Evolutionary conservation across 2,329 filamentous ascomycete species (phyloP).

Genomic region (Fulvia fulva): DNA sequence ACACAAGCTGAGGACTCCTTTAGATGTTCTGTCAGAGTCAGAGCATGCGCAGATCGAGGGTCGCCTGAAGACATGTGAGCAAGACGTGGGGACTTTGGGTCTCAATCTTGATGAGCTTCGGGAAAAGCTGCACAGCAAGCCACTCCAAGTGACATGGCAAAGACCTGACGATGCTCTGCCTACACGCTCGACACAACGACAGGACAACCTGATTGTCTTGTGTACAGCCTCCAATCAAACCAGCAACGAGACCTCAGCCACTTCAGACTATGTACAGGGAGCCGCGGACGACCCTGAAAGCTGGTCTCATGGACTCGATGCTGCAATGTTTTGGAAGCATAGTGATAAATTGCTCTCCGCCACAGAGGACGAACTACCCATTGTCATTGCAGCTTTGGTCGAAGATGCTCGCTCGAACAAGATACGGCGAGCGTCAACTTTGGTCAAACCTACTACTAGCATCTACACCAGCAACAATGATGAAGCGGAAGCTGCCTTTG

Average conservation of each 20-base stretch:
- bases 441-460: slow-evolving; percentile 40
- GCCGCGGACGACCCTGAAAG: slow-evolving; percentile 93
- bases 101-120: slow-evolving; percentile 56
- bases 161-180: slow-evolving; percentile 60
- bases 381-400: slow-evolving; percentile 47
- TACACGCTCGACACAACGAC: slow-evolving; percentile 37
- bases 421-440: slow-evolving; percentile 29
- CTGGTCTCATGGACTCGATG: slow-evolving; percentile 79
- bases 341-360: slow-evolving; percentile 56
- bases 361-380: slow-evolving; percentile 61
- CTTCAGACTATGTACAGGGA: slow-evolving; percentile 83
- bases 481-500: slow-evolving; percentile 37
- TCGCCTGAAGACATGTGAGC: slow-evolving; percentile 55
- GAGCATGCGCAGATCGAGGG: slow-evolving; percentile 75
- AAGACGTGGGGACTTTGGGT: slow-evolving; percentile 54
- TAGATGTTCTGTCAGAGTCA: slow-evolving; percentile 66
- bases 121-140: slow-evolving; percentile 56
- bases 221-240: slow-evolving; percentile 79
- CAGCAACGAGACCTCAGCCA: slow-evolving; percentile 61
- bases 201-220: slow-evolving; percentile 68
- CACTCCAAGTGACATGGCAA: slow-evolving; percentile 74
- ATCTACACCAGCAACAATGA: slow-evolving; percentile 41
- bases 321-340: slow-evolving; percentile 75
- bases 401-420: slow-evolving; percentile 13
- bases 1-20: slow-evolving; percentile 65